Percentiles rank a stretch among this genome's conserved stretches.
phyloP scores from a whole-genome alignment of 257 asterid genomes.

The Jacaranda mimosifolia region DNA sequence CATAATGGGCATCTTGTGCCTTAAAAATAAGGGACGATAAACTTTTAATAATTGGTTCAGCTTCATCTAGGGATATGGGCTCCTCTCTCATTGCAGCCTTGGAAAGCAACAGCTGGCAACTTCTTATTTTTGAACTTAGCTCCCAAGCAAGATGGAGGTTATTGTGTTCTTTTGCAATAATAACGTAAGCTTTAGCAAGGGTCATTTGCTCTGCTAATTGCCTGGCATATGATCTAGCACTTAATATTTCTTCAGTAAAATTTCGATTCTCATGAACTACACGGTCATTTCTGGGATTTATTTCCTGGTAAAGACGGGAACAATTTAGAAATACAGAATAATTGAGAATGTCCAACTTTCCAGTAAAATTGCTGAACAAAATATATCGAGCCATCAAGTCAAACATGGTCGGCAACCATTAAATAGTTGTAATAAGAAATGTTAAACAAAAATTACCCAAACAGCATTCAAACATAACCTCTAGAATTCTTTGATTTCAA shows the following conservation, averaged over 20 bases:
- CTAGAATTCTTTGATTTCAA: slow-evolving; percentile 21
- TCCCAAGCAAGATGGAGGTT: slow-evolving; percentile 92
- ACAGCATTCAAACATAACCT: not conserved
- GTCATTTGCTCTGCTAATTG: slow-evolving; percentile 89
- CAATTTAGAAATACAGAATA: not conserved
- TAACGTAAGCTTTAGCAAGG: slow-evolving; percentile 88
- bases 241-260: slow-evolving; percentile 63
- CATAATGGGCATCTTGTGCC: slow-evolving; percentile 88
- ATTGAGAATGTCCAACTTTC: not conserved
- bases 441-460: slow-evolving; percentile 4
- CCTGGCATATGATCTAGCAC: slow-evolving; percentile 78
- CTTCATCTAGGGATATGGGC: slow-evolving; percentile 80
- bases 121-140: slow-evolving; percentile 79
- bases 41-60: slow-evolving; percentile 76
- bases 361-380: not conserved
- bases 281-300: slow-evolving; percentile 54
- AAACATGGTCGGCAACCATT: slow-evolving; percentile 1
- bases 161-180: slow-evolving; percentile 84
- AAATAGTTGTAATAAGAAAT: not conserved
- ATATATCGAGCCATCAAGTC: not conserved
- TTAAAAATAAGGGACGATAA: slow-evolving; percentile 80
- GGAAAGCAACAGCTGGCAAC: slow-evolving; percentile 78
- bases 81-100: slow-evolving; percentile 84
- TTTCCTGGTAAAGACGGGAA: slow-evolving; percentile 59
- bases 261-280: slow-evolving; percentile 54